These are phyloP conservation scores for Puccinia horiana DNA, from an alignment of 1,284 basidiomycete genomes.

Conservation along the genomic window DNA sequence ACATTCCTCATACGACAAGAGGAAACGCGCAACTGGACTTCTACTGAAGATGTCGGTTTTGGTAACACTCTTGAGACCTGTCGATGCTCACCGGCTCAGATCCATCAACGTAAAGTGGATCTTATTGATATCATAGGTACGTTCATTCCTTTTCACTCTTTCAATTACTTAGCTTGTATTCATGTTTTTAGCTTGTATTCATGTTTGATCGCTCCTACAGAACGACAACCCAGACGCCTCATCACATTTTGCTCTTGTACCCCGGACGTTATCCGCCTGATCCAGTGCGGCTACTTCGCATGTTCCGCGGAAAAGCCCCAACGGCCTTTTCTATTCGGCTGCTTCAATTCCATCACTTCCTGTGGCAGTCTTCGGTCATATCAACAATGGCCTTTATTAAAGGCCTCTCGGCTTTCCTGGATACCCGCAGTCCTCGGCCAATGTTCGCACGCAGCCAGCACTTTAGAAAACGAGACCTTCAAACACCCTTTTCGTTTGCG, in stretches of 20 bases:
- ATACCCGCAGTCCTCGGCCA: too few relatives aligned
- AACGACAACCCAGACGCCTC: not conserved
- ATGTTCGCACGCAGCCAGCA: too few relatives aligned
- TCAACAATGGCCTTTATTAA: too few relatives aligned
- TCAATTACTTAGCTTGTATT: not conserved
- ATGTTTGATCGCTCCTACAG: too few relatives aligned
- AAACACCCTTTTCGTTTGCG: too few relatives aligned
- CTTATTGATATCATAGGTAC: not conserved
- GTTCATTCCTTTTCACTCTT: not conserved
- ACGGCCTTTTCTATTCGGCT: slow-evolving; percentile 20
- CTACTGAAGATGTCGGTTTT: not conserved
- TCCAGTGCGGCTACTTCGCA: not conserved
- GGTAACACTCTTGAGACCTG: not conserved
- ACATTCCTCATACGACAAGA: not conserved
- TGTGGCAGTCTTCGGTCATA: too few relatives aligned
- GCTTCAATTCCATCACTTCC: too few relatives aligned
- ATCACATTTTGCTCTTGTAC: slow-evolving; percentile 11
- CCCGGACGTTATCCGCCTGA: not conserved
- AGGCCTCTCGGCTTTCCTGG: too few relatives aligned
- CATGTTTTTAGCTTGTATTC: too few relatives aligned
- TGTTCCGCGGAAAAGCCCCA: not conserved
- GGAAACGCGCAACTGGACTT: not conserved
- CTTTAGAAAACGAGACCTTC: too few relatives aligned
- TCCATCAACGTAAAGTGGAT: not conserved
- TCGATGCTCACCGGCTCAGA: not conserved